Conservation (phyloP, 2,329 filamentous ascomycete genomes). For the Aplosporella prunicola region DNA sequence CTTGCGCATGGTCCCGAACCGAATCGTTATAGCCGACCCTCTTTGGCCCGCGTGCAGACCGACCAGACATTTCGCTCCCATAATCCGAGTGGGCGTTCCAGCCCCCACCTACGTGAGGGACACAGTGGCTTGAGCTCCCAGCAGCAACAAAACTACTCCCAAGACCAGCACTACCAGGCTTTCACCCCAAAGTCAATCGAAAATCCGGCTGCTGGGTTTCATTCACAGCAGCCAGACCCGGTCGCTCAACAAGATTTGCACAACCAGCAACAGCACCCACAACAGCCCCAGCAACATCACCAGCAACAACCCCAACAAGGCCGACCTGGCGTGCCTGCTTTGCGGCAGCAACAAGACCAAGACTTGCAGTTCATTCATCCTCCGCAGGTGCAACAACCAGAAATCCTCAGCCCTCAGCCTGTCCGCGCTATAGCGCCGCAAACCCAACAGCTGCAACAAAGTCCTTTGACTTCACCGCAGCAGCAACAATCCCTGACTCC, state of each 20-base stretch:
- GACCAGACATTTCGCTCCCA: constrained; percentile 26
- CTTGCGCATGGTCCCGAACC: constrained; percentile 3
- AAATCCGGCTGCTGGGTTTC: constrained; percentile 24
- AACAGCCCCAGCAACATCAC: constrained; percentile 21
- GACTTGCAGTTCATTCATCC: constrained; percentile 8
- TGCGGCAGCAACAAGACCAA: constrained; percentile 20
- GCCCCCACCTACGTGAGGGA: constrained; percentile 28
- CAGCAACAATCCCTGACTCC: constrained; percentile 20
- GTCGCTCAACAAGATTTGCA: constrained; percentile 1
- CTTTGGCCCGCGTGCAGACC: constrained; percentile 27
- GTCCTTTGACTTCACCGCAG: constrained; percentile 23
- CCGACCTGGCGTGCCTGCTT: constrained; percentile 20
- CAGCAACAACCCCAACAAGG: constrained; percentile 17
- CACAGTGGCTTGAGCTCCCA: constrained; percentile 10
- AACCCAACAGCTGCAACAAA: constrained; percentile 17
- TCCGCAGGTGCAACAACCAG: constrained; percentile 12
- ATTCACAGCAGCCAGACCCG: constrained; percentile 18
- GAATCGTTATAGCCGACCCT: constrained; percentile 4
- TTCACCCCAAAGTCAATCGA: constrained; percentile 24
- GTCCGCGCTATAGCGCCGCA: constrained; percentile 9
- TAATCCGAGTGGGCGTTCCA: constrained; percentile 19
- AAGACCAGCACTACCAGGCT: constrained; percentile 16
- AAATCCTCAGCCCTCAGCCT: constrained; percentile 24
- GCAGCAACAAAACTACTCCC: constrained; percentile 8
- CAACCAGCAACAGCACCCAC: constrained; percentile 12